Evolutionary conservation across 202 grass and related monocot species (phyloP).

Genomic region (Panicum virgatum): DNA sequence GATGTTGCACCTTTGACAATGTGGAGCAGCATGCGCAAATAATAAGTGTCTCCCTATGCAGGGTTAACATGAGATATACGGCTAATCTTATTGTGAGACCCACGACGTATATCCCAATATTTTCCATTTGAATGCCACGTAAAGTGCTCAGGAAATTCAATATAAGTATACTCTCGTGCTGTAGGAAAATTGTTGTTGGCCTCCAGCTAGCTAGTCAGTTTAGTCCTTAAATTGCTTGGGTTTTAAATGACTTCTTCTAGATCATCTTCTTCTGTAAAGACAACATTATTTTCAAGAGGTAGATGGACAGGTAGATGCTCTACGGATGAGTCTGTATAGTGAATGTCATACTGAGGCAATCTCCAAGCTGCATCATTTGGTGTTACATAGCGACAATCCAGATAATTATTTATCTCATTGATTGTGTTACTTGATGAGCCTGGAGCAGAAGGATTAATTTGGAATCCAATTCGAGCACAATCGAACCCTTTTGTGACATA

Average conservation of each 20-base stretch:
- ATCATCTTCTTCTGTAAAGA: neutral
- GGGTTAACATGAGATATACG: neutral
- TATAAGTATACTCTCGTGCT: neutral
- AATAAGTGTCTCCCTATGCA: neutral
- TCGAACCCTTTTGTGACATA: too few species aligned
- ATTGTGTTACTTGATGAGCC: neutral
- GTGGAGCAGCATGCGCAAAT: neutral
- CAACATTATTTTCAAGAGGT: slow-evolving; percentile 14
- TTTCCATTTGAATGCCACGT: too few species aligned
- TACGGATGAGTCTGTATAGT: neutral
- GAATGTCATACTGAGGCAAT: slow-evolving; percentile 11
- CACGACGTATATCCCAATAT: too few species aligned
- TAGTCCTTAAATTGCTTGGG: neutral
- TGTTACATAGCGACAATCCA: neutral
- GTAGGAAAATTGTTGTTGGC: neutral
- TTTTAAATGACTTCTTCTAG: neutral
- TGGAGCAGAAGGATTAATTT: too few species aligned
- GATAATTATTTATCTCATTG: slow-evolving; percentile 12
- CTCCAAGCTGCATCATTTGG: slow-evolving; percentile 4
- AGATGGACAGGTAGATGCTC: neutral
- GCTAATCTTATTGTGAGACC: neutral
- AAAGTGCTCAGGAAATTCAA: neutral
- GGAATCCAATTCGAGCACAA: too few species aligned
- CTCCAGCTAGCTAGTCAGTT: neutral
- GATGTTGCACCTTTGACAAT: too few species aligned